Percentiles rank a stretch among this genome's conserved stretches.
Evolutionary conservation across 2,329 filamentous ascomycete species (phyloP).

Genomic region (Emmonsiellopsis sp.): DNA sequence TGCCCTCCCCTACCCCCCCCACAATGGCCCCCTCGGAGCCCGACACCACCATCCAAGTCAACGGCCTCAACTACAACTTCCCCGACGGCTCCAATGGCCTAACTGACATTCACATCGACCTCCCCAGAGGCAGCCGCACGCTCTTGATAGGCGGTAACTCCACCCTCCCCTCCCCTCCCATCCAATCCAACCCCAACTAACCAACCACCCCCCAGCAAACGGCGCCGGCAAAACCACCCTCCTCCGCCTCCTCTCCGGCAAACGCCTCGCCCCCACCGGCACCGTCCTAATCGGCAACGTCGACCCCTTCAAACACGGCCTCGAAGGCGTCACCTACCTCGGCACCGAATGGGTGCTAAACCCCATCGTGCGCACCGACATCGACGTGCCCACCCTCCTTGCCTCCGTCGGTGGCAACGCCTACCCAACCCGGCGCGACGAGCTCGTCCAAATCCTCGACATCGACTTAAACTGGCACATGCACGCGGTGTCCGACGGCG

Average conservation of each 20-base stretch:
- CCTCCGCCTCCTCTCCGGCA: slow-evolving; percentile 85
- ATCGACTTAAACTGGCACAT: slow-evolving; percentile 90
- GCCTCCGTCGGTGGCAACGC: slow-evolving; percentile 76
- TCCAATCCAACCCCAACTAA: slow-evolving; percentile 1
- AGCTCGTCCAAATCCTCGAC: slow-evolving; percentile 79
- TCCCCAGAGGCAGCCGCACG: slow-evolving; percentile 77
- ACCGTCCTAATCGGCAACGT: slow-evolving; percentile 70
- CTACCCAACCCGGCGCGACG: slow-evolving; percentile 73
- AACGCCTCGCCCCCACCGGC: slow-evolving; percentile 73
- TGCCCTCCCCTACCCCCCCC: not conserved
- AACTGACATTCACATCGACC: slow-evolving; percentile 59
- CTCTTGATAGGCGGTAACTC: slow-evolving; percentile 72
- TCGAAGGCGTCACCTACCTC: slow-evolving; percentile 94
- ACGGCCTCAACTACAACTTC: slow-evolving; percentile 77
- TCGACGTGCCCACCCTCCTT: slow-evolving; percentile 80
- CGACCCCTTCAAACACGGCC: slow-evolving; percentile 82
- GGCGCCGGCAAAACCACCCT: slow-evolving; percentile 96
- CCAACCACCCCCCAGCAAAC: slow-evolving; percentile 53
- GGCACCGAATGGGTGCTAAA: slow-evolving; percentile 98
- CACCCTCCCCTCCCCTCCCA: not conserved
- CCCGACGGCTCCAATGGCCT: slow-evolving; percentile 77
- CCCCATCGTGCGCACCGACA: slow-evolving; percentile 89
- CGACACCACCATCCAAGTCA: slow-evolving; percentile 60
- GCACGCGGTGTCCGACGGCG: slow-evolving; percentile 90
- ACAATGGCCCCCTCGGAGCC: slow-evolving; percentile 6